Conservation (phyloP, 2,329 filamentous ascomycete genomes). For the Beauveria asiatica region DNA sequence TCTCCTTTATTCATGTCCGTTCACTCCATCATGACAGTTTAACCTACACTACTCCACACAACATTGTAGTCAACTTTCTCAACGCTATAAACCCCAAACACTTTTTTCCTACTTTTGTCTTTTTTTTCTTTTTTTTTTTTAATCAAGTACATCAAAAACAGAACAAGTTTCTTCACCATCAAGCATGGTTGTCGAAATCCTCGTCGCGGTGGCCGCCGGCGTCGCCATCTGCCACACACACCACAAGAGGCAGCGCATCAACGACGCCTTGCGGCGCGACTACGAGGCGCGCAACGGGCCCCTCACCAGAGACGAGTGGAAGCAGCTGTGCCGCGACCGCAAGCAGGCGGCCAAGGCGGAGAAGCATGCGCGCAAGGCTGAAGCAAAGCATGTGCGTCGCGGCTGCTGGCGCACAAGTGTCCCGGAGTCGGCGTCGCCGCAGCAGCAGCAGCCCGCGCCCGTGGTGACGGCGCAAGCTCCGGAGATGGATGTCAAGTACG, state of each 20-base stretch:
- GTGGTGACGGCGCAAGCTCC: neutral
- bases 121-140: neutral
- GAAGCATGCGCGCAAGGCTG: constrained; percentile 1
- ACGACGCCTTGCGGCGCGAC: neutral
- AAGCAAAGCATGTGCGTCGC: neutral
- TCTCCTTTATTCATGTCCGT: neutral
- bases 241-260: constrained; percentile 8
- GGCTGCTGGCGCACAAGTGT: neutral
- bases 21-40: neutral
- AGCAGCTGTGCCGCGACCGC: constrained; percentile 6
- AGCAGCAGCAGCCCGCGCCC: neutral
- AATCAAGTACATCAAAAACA: neutral
- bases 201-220: neutral
- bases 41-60: neutral
- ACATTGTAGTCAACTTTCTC: neutral
- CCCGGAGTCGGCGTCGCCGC: neutral
- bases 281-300: neutral
- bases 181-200: constrained; percentile 3
- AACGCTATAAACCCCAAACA: neutral
- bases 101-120: neutral
- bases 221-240: constrained; percentile 7
- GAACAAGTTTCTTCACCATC: neutral
- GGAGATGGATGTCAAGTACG: neutral
- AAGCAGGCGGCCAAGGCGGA: constrained; percentile 5
- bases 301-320: constrained; percentile 2